These are phyloP conservation scores for Trichomonas vaginalis DNA, from an alignment of 208 protist species.

Conservation along the genomic window DNA sequence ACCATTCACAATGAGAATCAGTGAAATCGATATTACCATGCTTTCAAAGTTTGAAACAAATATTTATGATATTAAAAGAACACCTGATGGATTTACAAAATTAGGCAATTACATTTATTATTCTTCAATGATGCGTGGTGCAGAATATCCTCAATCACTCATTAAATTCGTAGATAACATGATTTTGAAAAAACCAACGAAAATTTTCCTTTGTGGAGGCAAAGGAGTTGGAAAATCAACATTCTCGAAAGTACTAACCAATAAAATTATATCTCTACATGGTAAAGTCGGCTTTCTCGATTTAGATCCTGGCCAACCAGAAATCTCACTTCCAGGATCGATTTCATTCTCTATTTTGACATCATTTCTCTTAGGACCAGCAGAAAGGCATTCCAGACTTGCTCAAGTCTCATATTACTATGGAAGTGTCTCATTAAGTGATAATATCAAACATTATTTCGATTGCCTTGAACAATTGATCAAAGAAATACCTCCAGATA, in stretches of 20 bases:
- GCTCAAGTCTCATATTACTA: background rate
- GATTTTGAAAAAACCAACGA: background rate
- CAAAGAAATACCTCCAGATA: background rate
- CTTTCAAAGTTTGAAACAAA: background rate
- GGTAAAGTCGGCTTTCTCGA: background rate
- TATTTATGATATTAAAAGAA: background rate
- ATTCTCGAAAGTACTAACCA: background rate
- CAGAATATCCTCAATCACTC: background rate
- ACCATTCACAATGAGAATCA: background rate
- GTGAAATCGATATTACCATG: background rate
- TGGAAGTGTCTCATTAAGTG: background rate
- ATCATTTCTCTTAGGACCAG: background rate
- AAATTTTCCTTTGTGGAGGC: background rate
- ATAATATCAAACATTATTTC: background rate
- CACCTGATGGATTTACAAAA: background rate
- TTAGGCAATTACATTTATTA: background rate
- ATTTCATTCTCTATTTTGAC: background rate
- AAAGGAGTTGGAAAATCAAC: background rate
- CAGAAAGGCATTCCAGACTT: background rate
- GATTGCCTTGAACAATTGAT: background rate
- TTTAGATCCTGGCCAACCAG: constrained; percentile 2
- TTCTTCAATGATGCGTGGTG: background rate
- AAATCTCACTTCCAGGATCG: background rate
- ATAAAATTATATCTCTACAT: background rate
- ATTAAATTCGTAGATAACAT: background rate